phyloP scores from a whole-genome alignment of 1,139 yeast genomes.

The Candida sanyaensis region DNA sequence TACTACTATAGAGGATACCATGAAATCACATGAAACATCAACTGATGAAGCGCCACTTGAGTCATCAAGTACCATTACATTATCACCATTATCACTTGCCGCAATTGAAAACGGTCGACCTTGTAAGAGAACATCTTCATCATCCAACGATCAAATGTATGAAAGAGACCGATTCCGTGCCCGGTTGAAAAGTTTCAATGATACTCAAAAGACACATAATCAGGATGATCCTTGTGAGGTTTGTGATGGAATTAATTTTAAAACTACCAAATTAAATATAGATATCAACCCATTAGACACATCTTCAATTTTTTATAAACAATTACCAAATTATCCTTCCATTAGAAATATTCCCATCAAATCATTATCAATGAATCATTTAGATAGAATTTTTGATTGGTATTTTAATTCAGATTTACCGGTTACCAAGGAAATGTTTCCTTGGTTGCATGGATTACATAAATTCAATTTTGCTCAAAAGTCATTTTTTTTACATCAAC shows the following conservation, averaged over 20 bases:
- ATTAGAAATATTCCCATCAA: conserved; percentile 19
- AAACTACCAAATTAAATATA: conserved; percentile 40
- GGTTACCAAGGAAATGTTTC: conserved; percentile 69
- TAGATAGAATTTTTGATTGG: conserved; percentile 39
- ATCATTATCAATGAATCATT: conserved; percentile 27
- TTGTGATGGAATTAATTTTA: conserved; percentile 38
- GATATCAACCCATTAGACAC: conserved; percentile 26
- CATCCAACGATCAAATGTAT: conserved; percentile 43
- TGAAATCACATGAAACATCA: neutral
- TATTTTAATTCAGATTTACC: conserved; percentile 63
- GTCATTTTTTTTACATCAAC: conserved; percentile 38
- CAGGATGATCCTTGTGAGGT: conserved; percentile 29
- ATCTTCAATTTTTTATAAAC: conserved; percentile 21
- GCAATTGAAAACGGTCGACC: conserved; percentile 7
- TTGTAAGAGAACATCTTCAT: conserved; percentile 41
- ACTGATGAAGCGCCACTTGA: neutral
- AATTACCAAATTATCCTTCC: conserved; percentile 5
- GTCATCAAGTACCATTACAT: neutral
- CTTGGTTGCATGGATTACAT: conserved; percentile 86
- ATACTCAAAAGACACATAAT: conserved; percentile 8
- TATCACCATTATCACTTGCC: neutral
- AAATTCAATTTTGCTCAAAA: conserved; percentile 53
- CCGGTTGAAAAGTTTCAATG: conserved; percentile 38
- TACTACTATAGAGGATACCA: neutral
- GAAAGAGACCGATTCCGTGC: conserved; percentile 50